Evolutionary conservation across 1,284 basidiomycete species (phyloP).

Genomic region (Microbotryomycetes sp.): DNA sequence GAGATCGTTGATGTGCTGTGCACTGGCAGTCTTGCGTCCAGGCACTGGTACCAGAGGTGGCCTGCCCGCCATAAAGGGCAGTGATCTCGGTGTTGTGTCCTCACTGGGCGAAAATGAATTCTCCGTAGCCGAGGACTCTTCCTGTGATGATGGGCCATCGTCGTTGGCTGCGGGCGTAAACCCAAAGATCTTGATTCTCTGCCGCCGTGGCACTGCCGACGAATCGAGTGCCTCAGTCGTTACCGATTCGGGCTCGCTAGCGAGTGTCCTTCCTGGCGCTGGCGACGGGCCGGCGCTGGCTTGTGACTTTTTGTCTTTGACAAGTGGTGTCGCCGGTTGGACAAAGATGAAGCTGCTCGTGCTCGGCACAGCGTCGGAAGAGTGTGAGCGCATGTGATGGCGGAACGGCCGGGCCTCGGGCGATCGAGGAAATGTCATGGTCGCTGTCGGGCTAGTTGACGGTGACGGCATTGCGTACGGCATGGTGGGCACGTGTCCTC

Average conservation of each 20-base stretch:
- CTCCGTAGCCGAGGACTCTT: conserved; percentile 4
- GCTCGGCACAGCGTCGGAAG: conserved; percentile 21
- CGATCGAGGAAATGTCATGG: background rate
- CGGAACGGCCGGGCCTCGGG: conserved; percentile 11
- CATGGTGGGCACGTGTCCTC: too few relatives aligned
- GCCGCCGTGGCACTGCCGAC: background rate
- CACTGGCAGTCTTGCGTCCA: background rate
- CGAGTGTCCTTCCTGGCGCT: background rate
- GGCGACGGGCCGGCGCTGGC: background rate
- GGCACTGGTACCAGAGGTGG: conserved; percentile 6
- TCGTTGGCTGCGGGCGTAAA: conserved; percentile 8
- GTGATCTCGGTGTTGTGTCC: background rate
- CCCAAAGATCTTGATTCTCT: conserved; percentile 10
- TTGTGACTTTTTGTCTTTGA: background rate
- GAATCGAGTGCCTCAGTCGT: conserved; percentile 1
- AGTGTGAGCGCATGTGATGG: conserved; percentile 30
- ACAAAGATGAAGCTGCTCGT: conserved; percentile 28
- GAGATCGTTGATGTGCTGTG: background rate
- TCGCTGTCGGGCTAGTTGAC: conserved; percentile 13
- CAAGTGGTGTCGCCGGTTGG: conserved; percentile 18
- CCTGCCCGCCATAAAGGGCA: background rate
- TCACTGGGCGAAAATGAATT: background rate
- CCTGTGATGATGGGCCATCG: conserved; percentile 20
- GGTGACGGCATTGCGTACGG: conserved; percentile 21
- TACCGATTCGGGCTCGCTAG: background rate